These are phyloP conservation scores for Rutidosis leptorrhynchoides DNA, from an alignment of 129 eudicot species.

Conservation along the genomic window DNA sequence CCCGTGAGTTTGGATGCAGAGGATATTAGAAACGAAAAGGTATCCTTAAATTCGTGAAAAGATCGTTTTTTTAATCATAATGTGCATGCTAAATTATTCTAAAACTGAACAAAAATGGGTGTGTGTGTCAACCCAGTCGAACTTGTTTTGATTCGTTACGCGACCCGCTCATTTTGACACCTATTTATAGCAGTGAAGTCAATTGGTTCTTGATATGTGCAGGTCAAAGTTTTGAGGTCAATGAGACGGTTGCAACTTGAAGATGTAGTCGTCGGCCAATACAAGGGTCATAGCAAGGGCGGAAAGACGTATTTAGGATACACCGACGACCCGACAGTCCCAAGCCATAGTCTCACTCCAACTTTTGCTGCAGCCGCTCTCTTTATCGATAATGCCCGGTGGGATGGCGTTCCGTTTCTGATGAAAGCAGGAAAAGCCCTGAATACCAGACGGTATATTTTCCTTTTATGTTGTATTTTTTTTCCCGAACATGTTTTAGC, in stretches of 20 bases:
- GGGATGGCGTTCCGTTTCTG: conserved; percentile 97
- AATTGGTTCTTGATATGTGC: conserved; percentile 21
- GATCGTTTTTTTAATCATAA: background rate
- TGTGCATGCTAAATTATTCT: background rate
- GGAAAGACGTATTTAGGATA: conserved; percentile 61
- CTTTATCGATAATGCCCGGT: conserved; percentile 85
- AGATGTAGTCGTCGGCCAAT: conserved; percentile 81
- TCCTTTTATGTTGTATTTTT: background rate
- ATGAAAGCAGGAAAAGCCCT: conserved; percentile 99
- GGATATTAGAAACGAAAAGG: conserved; percentile 92
- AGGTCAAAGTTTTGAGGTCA: conserved; percentile 91
- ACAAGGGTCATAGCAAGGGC: conserved; percentile 88
- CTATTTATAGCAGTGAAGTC: background rate
- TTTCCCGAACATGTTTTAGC: background rate
- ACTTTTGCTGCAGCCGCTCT: conserved; percentile 97
- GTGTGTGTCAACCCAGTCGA: background rate
- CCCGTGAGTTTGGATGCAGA: conserved; percentile 96
- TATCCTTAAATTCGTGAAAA: conserved; percentile 21
- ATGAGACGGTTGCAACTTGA: conserved; percentile 72
- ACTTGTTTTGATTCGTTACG: background rate
- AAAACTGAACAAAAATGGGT: background rate
- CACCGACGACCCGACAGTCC: conserved; percentile 90
- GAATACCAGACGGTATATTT: conserved; percentile 55
- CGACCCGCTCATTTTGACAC: background rate
- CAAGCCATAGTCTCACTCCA: conserved; percentile 73